Conservation (phyloP, 345 rosid genomes). For the Dovyalis caffra region DNA sequence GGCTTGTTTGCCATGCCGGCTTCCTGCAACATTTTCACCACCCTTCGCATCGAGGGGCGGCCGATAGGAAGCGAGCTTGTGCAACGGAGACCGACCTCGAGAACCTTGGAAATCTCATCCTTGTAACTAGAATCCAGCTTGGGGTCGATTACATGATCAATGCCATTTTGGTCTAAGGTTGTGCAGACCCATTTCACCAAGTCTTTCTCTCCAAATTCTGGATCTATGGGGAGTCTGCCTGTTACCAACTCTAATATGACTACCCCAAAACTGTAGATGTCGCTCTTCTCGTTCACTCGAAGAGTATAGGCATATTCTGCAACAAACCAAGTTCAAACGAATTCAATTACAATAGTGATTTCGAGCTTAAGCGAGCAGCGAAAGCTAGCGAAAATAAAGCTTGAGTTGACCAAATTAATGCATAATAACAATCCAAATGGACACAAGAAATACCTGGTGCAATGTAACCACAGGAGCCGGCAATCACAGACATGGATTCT, state of each 20-base stretch:
- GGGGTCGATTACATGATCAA: conserved; percentile 59
- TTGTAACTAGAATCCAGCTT: conserved; percentile 45
- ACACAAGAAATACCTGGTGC: conserved; percentile 68
- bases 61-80: conserved; percentile 66
- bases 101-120: conserved; percentile 61
- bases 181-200: conserved; percentile 73
- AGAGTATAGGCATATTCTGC: conserved; percentile 89
- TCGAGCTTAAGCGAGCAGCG: neutral
- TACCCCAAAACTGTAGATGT: conserved; percentile 86
- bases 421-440: neutral
- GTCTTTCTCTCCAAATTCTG: conserved; percentile 75
- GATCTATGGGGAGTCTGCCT: conserved; percentile 63
- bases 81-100: conserved; percentile 72
- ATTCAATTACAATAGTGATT: neutral
- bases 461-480: conserved; percentile 91
- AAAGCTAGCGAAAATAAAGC: neutral
- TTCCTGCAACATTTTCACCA: conserved; percentile 83
- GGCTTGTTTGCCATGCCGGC: conserved; percentile 29
- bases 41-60: conserved; percentile 90
- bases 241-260: conserved; percentile 82
- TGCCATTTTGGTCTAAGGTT: conserved; percentile 48
- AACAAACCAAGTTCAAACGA: neutral
- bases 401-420: neutral
- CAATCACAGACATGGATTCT: conserved; percentile 78
- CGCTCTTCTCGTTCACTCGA: conserved; percentile 92